Conservation (phyloP, 306 rosid species). For the Trifolium fragiferum region DNA sequence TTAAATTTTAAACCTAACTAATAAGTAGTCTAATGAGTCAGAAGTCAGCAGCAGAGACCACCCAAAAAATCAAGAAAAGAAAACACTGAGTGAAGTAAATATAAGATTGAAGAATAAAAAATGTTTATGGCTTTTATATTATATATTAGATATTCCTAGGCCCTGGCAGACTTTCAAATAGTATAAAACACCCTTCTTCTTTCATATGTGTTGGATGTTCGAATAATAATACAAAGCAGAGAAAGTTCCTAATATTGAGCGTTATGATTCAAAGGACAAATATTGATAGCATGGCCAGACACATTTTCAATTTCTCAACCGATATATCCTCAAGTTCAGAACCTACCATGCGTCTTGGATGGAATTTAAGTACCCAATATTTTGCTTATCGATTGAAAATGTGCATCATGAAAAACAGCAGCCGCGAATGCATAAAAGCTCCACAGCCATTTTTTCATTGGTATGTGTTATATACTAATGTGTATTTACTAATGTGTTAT, state of each 20-base stretch:
- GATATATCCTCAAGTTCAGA: constrained; percentile 11
- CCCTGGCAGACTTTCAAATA: constrained; percentile 7
- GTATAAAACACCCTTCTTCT: neutral
- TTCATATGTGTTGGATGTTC: neutral
- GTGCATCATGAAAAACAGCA: neutral
- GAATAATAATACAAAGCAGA: constrained; percentile 14
- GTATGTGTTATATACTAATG: too few relatives aligned
- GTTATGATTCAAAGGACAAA: constrained; percentile 11
- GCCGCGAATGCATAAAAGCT: neutral
- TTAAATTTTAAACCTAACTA: constrained; percentile 19
- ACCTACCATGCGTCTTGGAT: constrained; percentile 4
- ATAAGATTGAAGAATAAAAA: neutral
- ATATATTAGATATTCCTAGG: neutral
- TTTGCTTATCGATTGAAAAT: constrained; percentile 30
- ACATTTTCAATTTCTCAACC: constrained; percentile 27
- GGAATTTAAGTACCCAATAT: neutral
- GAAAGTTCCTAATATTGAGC: constrained; percentile 14
- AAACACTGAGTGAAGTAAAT: constrained; percentile 4
- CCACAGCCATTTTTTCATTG: too few relatives aligned
- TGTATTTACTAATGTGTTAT: too few relatives aligned
- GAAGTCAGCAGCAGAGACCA: constrained; percentile 6
- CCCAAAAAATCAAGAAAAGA: neutral
- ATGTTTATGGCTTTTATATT: constrained; percentile 4
- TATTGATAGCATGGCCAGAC: constrained; percentile 1
- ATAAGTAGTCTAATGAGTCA: constrained; percentile 6